Evolutionary conservation across 495 filamentous ascomycete species (phyloP).

Genomic region (Lasiosphaeria ovina): DNA sequence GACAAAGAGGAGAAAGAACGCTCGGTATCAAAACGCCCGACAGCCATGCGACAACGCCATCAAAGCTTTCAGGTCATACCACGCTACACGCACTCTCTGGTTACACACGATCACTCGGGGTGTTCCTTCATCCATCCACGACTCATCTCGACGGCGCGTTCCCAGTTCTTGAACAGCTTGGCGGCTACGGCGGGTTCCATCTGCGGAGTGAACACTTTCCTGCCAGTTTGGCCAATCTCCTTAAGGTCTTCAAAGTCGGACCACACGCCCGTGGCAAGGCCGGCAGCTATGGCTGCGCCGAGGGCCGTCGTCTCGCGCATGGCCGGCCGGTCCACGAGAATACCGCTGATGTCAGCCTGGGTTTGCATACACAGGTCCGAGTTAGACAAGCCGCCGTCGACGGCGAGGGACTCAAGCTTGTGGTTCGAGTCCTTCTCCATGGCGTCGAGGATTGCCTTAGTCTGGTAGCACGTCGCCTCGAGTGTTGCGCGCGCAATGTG

Average conservation of each 20-base stretch:
- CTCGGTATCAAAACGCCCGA: no score
- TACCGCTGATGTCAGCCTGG: constrained; percentile 86
- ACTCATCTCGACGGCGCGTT: constrained; percentile 86
- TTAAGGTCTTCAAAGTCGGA: constrained; percentile 73
- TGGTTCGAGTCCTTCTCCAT: constrained; percentile 91
- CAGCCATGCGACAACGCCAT: no score
- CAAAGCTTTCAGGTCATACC: no score
- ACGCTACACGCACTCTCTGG: no score
- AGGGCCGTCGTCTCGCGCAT: constrained; percentile 95
- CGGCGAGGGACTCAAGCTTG: constrained; percentile 71
- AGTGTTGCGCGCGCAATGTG: constrained; percentile 94
- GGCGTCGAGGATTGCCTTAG: constrained; percentile 88
- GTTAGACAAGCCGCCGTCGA: constrained; percentile 94
- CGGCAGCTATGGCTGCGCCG: constrained; percentile 91
- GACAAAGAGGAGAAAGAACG: no score
- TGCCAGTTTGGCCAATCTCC: constrained; percentile 71
- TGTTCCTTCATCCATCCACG: constrained; percentile 66
- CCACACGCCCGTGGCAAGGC: constrained; percentile 84
- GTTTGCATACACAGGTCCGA: constrained; percentile 96
- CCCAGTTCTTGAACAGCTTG: constrained; percentile 77
- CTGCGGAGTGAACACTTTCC: constrained; percentile 69
- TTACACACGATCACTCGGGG: neutral
- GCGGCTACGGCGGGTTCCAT: constrained; percentile 59
- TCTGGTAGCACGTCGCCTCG: constrained; percentile 94
- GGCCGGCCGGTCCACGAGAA: constrained; percentile 79